Evolutionary conservation across 1,284 basidiomycete genomes (phyloP).

Genomic region (Quambalaria eucalypti): DNA sequence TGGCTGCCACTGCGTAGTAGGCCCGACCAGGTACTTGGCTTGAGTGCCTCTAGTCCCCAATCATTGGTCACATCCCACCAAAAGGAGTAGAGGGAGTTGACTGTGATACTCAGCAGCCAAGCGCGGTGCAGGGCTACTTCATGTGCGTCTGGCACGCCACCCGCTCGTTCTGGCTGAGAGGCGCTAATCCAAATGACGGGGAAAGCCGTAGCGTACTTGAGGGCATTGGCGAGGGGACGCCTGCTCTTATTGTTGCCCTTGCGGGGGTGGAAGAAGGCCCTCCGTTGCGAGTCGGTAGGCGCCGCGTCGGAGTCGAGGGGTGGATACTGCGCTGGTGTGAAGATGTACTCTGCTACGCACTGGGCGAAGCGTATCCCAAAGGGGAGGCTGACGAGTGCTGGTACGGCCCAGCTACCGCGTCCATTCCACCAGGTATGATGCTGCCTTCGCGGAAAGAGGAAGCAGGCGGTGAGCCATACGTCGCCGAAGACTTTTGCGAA

Average conservation of each 20-base stretch:
- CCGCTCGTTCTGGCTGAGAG: neutral
- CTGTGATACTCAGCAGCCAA: conserved; percentile 68
- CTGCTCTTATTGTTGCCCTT: neutral
- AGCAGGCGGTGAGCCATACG: conserved; percentile 71
- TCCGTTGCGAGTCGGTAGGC: no score
- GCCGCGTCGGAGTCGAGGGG: no score
- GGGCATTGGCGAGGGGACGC: conserved; percentile 78
- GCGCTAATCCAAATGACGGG: conserved; percentile 71
- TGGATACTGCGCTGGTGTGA: conserved; percentile 25
- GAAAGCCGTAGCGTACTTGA: conserved; percentile 93
- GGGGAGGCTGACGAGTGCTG: conserved; percentile 79
- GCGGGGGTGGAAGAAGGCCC: no score
- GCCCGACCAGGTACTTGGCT: conserved; percentile 13
- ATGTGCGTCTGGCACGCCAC: conserved; percentile 3
- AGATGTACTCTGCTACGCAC: conserved; percentile 76
- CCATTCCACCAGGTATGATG: conserved; percentile 39
- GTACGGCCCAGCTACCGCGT: conserved; percentile 53
- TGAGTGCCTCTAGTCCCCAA: conserved; percentile 81
- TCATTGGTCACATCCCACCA: conserved; percentile 99
- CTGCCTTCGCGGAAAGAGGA: conserved; percentile 57
- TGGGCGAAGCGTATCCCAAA: conserved; percentile 86
- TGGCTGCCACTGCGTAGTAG: neutral
- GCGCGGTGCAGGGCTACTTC: neutral
- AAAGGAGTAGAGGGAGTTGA: conserved; percentile 91
- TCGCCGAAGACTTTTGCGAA: conserved; percentile 95